Evolutionary conservation across 148 eudicot genomes (phyloP), one percentile per base, ranked within the genome.

Genomic region (Talinum fruticosum): DNA sequence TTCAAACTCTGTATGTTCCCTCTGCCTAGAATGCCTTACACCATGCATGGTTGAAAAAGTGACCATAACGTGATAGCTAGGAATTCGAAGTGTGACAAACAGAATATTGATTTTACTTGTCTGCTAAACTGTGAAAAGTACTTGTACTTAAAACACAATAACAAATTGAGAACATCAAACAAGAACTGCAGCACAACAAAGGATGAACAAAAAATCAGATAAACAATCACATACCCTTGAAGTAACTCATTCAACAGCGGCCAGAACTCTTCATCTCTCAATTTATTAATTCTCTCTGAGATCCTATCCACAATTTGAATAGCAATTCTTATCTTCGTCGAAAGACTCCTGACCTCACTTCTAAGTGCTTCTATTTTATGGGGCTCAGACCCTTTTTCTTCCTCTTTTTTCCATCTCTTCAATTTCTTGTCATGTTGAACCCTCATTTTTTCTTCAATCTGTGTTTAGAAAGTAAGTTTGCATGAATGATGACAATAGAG

Each of bases 241-340:
- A 96, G 86, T 78, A 93, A 85, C 76, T 87, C 91, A 70, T 86
- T 93, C 75, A 93, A 72, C 61, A 87, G 92, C 16, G 94, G 99
- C 99, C 98, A 93, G 82, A 96, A 83, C 71, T 96, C 99, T 29
- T 96, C 95, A 78, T 96, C 99, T 83, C 99, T 89, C 80, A 96
- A 81, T 78, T 79, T 86, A 78, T 86, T 93, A 81, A 96, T 93
- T 75, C 84, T 93, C 81, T 84, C 95, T 51, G 99, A 96, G 35
- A 90, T 91, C 82, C 81, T 93, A 83, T 96, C 99, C 75, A 91
- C 97, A 34, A 91, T 86, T 81, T 93, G 98, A 80, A 96, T 91
- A 36, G 99, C 94, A 49, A 96, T 93, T 83, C 89, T 91, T 69
- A 93, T 93, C 84, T 90, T 96, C 69, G 98, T 89, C 75, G 99